Evolutionary conservation across 371 early-diverging fungal species (phyloP).

Genomic region (Chytridium lagenaria): DNA sequence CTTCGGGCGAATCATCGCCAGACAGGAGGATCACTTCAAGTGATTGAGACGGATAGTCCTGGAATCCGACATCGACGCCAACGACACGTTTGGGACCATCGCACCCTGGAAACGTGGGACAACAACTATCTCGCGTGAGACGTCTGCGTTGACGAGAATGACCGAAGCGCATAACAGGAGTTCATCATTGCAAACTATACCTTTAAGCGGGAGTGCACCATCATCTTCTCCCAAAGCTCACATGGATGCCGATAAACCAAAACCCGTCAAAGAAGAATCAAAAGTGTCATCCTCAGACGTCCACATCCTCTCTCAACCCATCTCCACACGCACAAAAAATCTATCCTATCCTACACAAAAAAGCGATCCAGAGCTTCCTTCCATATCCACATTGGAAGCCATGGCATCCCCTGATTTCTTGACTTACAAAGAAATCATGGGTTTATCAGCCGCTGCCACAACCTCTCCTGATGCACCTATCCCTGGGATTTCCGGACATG

Average conservation of each 20-base stretch:
- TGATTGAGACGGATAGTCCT: not conserved
- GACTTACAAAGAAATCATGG: not conserved
- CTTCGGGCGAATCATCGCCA: not conserved
- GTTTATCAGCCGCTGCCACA: not conserved
- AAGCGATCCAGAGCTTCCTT: constrained; percentile 15
- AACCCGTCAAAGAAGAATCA: no score
- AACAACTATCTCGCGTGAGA: not conserved
- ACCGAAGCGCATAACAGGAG: not conserved
- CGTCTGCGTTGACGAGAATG: not conserved
- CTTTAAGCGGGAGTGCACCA: no score
- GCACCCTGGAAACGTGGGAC: constrained; percentile 7
- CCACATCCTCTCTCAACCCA: no score
- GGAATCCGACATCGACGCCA: not conserved
- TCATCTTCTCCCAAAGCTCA: no score
- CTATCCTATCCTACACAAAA: not conserved
- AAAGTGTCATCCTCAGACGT: no score
- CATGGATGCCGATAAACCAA: no score
- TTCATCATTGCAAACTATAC: not conserved
- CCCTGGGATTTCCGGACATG: not conserved
- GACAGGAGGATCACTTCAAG: not conserved
- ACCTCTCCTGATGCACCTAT: not conserved
- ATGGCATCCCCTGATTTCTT: constrained; percentile 9
- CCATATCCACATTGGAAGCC: constrained; percentile 7
- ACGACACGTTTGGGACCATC: constrained; percentile 9
- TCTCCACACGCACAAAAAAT: not conserved